phyloP scores from a whole-genome alignment of 2,329 filamentous ascomycete species.

The Diaporthe batatas region DNA sequence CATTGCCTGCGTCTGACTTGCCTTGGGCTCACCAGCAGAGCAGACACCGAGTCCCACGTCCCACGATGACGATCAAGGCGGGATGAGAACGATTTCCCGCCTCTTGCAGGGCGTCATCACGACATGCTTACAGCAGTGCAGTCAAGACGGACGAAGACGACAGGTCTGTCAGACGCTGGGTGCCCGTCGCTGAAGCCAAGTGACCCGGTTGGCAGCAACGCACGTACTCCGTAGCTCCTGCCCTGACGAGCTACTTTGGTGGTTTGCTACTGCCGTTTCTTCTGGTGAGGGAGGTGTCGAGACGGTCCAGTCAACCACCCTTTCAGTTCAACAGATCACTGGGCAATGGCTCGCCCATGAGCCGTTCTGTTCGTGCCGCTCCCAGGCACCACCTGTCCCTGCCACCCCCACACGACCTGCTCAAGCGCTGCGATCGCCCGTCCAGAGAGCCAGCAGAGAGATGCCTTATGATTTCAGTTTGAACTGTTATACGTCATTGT shows the following conservation, averaged over 20 bases:
- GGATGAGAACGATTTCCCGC: neutral
- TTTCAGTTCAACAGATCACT: neutral
- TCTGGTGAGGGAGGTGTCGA: neutral
- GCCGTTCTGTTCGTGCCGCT: neutral
- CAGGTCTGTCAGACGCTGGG: neutral
- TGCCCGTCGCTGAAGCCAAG: neutral
- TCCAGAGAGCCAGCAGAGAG: neutral
- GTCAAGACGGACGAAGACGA: neutral
- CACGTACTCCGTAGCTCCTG: neutral
- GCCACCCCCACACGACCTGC: slow-evolving; percentile 14
- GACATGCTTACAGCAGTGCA: neutral
- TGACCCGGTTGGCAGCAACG: slow-evolving; percentile 13
- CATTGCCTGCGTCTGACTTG: neutral
- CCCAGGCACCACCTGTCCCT: neutral
- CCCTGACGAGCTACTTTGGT: neutral
- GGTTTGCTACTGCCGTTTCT: neutral
- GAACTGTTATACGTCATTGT: neutral
- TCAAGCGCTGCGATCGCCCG: neutral
- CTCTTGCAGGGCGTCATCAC: neutral
- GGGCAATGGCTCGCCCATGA: neutral
- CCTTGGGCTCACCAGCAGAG: neutral
- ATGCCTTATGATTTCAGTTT: neutral
- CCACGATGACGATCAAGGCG: neutral
- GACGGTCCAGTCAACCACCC: neutral
- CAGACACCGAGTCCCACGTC: neutral